Percentiles rank a stretch among this genome's conserved stretches.
Evolutionary conservation across 768 basidiomycete genomes (phyloP).

Genomic region (Psilocybe cyanescens): DNA sequence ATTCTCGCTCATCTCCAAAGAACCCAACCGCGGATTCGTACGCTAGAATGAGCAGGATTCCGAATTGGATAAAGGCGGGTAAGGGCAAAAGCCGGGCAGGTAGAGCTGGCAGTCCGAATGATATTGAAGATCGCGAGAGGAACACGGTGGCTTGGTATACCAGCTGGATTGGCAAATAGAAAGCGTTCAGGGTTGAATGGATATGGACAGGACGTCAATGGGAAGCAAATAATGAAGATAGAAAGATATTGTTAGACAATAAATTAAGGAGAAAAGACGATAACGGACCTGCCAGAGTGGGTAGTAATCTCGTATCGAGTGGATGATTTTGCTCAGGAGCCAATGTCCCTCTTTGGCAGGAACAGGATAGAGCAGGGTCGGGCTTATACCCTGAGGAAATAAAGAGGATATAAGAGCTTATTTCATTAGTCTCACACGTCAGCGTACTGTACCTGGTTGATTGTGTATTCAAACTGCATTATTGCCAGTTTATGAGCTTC

Average conservation of each 20-base stretch:
- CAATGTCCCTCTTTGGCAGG: slow-evolving; percentile 64
- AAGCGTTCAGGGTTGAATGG: too few relatives aligned
- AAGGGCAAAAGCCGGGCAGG: slow-evolving; percentile 69
- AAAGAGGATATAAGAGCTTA: neutral
- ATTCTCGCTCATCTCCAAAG: slow-evolving; percentile 42
- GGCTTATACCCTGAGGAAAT: slow-evolving; percentile 72
- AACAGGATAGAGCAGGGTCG: slow-evolving; percentile 87
- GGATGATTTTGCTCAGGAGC: slow-evolving; percentile 77
- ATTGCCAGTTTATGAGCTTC: neutral
- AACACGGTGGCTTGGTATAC: slow-evolving; percentile 93
- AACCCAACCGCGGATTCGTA: slow-evolving; percentile 73
- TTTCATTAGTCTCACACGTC: neutral
- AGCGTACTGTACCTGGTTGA: slow-evolving; percentile 66
- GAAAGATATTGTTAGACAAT: neutral
- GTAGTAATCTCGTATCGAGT: slow-evolving; percentile 89
- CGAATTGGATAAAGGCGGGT: slow-evolving; percentile 76
- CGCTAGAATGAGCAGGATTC: slow-evolving; percentile 63
- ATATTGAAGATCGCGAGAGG: slow-evolving; percentile 89
- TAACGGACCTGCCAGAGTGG: slow-evolving; percentile 84
- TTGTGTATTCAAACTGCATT: slow-evolving; percentile 86
- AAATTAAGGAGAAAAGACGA: neutral
- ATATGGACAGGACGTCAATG: too few relatives aligned
- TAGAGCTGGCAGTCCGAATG: slow-evolving; percentile 80
- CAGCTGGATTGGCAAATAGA: slow-evolving; percentile 44
- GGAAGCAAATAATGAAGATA: too few relatives aligned